A percentile compares a stretch with the other conserved stretches of the same genome.
phyloP scores from a whole-genome alignment of 371 early-diverging fungal genomes.

The Dichotomocladium elegans region DNA sequence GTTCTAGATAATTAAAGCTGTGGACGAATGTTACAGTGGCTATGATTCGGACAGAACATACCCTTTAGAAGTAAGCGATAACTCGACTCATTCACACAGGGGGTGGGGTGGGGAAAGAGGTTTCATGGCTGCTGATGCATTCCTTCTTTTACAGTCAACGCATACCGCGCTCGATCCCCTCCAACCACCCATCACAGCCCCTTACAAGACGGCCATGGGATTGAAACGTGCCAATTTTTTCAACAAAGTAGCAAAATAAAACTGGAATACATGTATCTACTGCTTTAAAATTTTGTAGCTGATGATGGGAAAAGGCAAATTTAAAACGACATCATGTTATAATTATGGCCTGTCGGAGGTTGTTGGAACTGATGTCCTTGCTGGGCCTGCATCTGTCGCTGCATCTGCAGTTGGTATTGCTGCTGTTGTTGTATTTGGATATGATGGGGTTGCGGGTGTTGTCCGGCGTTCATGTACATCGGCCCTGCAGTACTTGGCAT shows the following conservation, averaged over 20 bases:
- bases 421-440: constrained; percentile 13
- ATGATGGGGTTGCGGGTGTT: constrained; percentile 8
- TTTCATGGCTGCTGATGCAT: no score
- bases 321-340: constrained; percentile 21
- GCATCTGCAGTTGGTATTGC: constrained; percentile 17
- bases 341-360: constrained; percentile 13
- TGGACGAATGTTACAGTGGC: constrained; percentile 55
- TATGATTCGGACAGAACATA: constrained; percentile 85
- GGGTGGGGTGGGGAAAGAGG: no score
- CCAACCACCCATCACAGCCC: constrained; percentile 87
- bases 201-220: constrained; percentile 84
- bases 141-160: constrained; percentile 11
- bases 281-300: no score
- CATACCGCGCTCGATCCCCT: constrained; percentile 70
- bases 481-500: constrained; percentile 1
- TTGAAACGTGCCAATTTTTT: constrained; percentile 75
- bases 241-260: constrained; percentile 49
- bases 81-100: not conserved
- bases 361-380: constrained; percentile 11
- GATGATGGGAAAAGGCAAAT: no score
- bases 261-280: constrained; percentile 4
- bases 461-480: constrained; percentile 12
- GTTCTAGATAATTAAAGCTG: no score
- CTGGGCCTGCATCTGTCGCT: constrained; percentile 17
- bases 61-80: constrained; percentile 52